A percentile compares a stretch with the other conserved stretches of the same genome.
Evolutionary conservation across 2,329 filamentous ascomycete species (phyloP).

Genomic region (Aspergillus sp.): DNA sequence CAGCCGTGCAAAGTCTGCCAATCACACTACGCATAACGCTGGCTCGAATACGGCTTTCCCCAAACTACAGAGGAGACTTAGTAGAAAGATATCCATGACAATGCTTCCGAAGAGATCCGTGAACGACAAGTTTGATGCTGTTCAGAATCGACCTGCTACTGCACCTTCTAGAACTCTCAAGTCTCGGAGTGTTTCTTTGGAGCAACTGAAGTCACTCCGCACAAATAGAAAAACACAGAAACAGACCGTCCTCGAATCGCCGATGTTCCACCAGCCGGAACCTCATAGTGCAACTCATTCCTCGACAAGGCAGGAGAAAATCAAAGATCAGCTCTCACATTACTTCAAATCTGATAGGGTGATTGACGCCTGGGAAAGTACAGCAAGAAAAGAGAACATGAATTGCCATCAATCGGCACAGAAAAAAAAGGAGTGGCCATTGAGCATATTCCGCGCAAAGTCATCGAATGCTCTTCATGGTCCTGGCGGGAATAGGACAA

Average conservation of each 20-base stretch:
- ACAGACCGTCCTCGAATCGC: conserved; percentile 7
- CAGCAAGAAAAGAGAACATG: conserved; percentile 16
- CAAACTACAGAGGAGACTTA: conserved; percentile 14
- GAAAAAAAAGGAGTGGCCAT: conserved; percentile 20
- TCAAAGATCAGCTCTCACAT: conserved; percentile 28
- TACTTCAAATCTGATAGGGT: conserved; percentile 31
- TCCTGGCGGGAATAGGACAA: conserved; percentile 4
- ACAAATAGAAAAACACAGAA: conserved; percentile 12
- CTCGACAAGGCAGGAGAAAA: conserved; percentile 16
- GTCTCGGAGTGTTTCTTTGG: conserved; percentile 21
- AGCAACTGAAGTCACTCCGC: conserved; percentile 19
- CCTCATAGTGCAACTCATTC: conserved; percentile 3
- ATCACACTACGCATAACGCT: conserved; percentile 11
- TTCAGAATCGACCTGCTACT: conserved; percentile 18
- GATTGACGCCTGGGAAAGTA: conserved; percentile 25
- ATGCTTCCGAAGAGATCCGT: conserved; percentile 14
- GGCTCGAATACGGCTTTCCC: conserved; percentile 8
- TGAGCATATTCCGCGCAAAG: conserved; percentile 27
- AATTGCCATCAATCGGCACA: conserved; percentile 6
- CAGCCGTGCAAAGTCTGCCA: conserved; percentile 18
- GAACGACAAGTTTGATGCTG: conserved; percentile 10
- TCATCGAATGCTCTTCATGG: conserved; percentile 11
- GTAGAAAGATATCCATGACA: conserved; percentile 19
- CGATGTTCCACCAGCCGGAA: conserved; percentile 6
- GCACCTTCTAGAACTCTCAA: conserved; percentile 19